These are phyloP conservation scores for Ambrosiella beaveri DNA, from an alignment of 2,329 filamentous ascomycete genomes.

Conservation along the genomic window DNA sequence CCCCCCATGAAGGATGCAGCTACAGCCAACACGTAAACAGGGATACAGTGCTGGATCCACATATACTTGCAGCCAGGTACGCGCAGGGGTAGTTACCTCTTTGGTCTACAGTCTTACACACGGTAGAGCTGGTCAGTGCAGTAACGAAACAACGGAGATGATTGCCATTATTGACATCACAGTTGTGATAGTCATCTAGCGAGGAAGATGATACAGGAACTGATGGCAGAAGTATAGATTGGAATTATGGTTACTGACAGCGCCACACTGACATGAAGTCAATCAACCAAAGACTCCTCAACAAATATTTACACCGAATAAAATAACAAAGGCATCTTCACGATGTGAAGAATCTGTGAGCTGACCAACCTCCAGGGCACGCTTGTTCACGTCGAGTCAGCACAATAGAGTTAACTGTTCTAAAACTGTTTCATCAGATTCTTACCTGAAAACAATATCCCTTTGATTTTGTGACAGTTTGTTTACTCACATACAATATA, in stretches of 20 bases:
- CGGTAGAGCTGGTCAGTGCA: background rate
- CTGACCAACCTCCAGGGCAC: no score
- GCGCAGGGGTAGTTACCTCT: background rate
- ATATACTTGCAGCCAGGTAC: background rate
- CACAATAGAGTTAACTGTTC: no score
- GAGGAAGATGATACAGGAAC: background rate
- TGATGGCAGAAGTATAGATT: background rate
- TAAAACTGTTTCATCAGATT: no score
- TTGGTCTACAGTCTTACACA: background rate
- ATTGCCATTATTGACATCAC: background rate
- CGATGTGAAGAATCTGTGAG: no score
- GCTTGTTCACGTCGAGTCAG: no score
- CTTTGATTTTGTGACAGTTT: no score
- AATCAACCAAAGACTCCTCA: background rate
- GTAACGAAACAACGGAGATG: background rate
- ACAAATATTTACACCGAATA: background rate
- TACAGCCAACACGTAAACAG: slow-evolving; percentile 10
- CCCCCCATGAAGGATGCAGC: slow-evolving; percentile 7
- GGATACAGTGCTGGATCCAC: background rate
- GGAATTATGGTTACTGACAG: background rate
- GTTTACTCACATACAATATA: no score
- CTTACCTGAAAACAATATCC: no score
- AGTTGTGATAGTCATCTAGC: background rate
- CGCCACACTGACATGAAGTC: background rate
- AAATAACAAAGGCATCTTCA: no score